These are phyloP conservation scores for Plasmodium coatneyi DNA, from an alignment of 169 alveolate species.

Conservation along the genomic window DNA sequence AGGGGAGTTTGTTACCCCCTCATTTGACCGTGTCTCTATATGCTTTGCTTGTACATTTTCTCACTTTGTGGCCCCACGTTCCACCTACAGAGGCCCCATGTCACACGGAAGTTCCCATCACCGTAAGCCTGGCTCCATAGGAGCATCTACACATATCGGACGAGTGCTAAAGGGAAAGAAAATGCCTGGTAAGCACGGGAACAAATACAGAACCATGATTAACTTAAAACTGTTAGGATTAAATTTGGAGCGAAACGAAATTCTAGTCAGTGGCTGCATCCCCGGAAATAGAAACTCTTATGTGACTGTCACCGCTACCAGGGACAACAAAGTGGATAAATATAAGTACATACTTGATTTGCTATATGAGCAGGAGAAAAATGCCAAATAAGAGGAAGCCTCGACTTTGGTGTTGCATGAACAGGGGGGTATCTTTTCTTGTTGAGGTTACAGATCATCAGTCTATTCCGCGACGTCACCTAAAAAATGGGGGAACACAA, in stretches of 20 bases:
- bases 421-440: not conserved
- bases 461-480: not conserved
- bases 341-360: conserved; percentile 69
- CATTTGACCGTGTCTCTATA: not conserved
- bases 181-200: conserved; percentile 96
- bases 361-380: conserved; percentile 73
- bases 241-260: conserved; percentile 90
- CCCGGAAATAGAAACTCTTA: conserved; percentile 93
- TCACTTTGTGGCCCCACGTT: not conserved
- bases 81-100: conserved; percentile 87
- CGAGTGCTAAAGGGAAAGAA: conserved; percentile 94
- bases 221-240: conserved; percentile 90
- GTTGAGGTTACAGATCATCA: not conserved
- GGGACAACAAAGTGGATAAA: conserved; percentile 49
- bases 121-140: conserved; percentile 94
- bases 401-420: not conserved
- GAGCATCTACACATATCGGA: conserved; percentile 95
- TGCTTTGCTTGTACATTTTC: not conserved
- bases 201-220: conserved; percentile 86
- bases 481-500: not conserved
- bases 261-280: conserved; percentile 92
- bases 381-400: conserved; percentile 16
- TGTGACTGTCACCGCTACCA: conserved; percentile 87
- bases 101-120: conserved; percentile 95
- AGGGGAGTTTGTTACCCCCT: not conserved